A percentile compares a stretch with the other conserved stretches of the same genome.
phyloP scores from a whole-genome alignment of 164 flowering plant species.

The Protea cynaroides region DNA sequence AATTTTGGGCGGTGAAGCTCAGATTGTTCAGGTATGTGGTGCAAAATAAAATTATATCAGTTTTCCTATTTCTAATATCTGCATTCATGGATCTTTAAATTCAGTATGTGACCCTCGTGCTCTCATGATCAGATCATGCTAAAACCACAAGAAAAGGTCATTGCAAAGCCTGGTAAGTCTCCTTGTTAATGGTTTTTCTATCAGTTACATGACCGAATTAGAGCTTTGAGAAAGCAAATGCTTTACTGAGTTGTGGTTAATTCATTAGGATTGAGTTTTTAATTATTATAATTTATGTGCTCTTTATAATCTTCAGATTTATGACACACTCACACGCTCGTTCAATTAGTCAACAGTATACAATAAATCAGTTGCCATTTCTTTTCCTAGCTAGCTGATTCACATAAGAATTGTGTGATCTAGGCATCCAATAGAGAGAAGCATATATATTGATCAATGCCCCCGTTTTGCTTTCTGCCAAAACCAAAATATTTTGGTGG shows the following conservation, averaged over 20 bases:
- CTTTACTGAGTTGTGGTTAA: background rate
- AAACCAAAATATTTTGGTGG: no score
- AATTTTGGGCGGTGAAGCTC: slow-evolving; percentile 89
- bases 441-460: no score
- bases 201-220: background rate
- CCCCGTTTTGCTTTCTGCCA: no score
- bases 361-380: no score
- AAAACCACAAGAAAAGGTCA: slow-evolving; percentile 80
- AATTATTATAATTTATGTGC: background rate
- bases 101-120: background rate
- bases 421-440: no score
- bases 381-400: no score
- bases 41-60: background rate
- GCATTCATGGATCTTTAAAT: background rate
- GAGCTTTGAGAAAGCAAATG: background rate
- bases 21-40: slow-evolving; percentile 70
- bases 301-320: no score
- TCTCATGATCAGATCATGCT: slow-evolving; percentile 70
- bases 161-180: slow-evolving; percentile 78
- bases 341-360: no score
- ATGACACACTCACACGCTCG: no score
- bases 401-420: no score
- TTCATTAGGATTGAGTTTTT: background rate
- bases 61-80: background rate
- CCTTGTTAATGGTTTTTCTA: background rate